Conservation (phyloP, 2,329 filamentous ascomycete genomes). For the Akanthomyces muscarius region DNA sequence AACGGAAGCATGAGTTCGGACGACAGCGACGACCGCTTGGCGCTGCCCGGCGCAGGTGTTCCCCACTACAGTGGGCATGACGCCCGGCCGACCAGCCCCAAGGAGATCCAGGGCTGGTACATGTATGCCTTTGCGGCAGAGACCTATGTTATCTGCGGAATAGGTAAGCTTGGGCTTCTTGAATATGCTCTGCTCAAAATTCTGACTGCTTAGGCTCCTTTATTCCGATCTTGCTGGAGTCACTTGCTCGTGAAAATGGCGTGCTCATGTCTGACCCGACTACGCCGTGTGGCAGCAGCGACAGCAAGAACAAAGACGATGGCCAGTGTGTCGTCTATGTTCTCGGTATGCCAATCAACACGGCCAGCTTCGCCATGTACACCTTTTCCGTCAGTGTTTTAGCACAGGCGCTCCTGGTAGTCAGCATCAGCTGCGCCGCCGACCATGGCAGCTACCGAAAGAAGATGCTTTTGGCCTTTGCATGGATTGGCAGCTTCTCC, state of each 20-base stretch:
- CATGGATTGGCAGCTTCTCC: conserved; percentile 70
- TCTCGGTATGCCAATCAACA: conserved; percentile 84
- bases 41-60: conserved; percentile 28
- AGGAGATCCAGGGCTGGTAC: conserved; percentile 92
- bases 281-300: conserved; percentile 68
- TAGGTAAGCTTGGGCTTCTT: conserved; percentile 51
- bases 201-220: conserved; percentile 65
- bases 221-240: conserved; percentile 91
- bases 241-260: conserved; percentile 86
- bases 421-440: conserved; percentile 93
- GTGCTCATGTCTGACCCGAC: conserved; percentile 74
- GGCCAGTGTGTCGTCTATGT: conserved; percentile 80
- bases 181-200: too few species aligned
- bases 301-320: conserved; percentile 47
- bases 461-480: conserved; percentile 80
- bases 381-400: conserved; percentile 92
- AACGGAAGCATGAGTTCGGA: conserved; percentile 35
- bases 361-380: conserved; percentile 96
- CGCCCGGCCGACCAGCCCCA: conserved; percentile 77
- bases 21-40: conserved; percentile 35
- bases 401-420: conserved; percentile 82
- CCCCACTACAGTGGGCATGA: conserved; percentile 77
- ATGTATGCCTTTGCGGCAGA: conserved; percentile 94
- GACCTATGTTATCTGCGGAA: conserved; percentile 83
- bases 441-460: conserved; percentile 94